Evolutionary conservation across 345 rosid genomes (phyloP).

Genomic region (Angophora floribunda): DNA sequence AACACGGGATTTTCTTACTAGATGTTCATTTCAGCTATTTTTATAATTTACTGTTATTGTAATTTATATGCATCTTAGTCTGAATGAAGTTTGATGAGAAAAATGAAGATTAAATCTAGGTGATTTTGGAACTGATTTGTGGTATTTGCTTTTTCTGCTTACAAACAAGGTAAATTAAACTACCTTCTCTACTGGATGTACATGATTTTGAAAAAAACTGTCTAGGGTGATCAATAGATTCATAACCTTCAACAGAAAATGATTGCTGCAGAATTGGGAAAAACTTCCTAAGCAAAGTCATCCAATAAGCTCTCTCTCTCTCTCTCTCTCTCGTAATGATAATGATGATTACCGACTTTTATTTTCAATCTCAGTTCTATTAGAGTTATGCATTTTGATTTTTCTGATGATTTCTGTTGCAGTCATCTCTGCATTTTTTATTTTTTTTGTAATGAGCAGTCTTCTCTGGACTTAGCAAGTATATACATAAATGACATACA

Average conservation of each 20-base stretch:
- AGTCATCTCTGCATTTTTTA: background rate
- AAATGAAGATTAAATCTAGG: background rate
- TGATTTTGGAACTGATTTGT: background rate
- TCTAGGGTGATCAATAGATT: background rate
- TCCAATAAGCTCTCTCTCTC: background rate
- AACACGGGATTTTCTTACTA: background rate
- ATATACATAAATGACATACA: background rate
- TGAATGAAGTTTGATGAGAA: background rate
- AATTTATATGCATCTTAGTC: background rate
- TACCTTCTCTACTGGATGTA: background rate
- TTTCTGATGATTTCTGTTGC: background rate
- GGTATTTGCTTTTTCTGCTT: background rate
- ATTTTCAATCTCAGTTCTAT: background rate
- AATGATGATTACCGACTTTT: background rate
- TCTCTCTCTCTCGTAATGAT: background rate
- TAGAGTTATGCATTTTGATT: background rate
- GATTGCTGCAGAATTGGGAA: background rate
- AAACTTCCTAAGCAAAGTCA: background rate
- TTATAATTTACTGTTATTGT: background rate
- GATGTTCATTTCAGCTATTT: background rate
- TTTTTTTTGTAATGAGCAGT: background rate
- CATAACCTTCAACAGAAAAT: background rate
- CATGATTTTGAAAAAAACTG: background rate
- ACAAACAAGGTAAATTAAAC: background rate
- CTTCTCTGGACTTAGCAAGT: background rate